Conservation (phyloP, 2,329 filamentous ascomycete genomes). For the Curvularia verruculosa region DNA sequence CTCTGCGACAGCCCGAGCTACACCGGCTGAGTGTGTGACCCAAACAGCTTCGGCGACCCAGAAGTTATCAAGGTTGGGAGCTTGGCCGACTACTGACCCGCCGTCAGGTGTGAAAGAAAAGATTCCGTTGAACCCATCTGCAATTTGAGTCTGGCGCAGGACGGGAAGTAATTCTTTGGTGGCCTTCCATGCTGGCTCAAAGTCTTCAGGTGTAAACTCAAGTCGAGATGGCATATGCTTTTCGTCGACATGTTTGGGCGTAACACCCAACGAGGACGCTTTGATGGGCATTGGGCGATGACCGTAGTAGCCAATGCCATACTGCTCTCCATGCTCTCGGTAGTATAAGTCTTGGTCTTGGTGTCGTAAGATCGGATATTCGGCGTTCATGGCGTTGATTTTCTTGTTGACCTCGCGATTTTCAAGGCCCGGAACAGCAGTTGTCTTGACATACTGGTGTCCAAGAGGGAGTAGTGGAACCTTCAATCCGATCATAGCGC, state of each 20-base stretch:
- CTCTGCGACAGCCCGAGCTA: constrained; percentile 66
- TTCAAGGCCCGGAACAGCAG: constrained; percentile 54
- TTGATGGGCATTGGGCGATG: constrained; percentile 66
- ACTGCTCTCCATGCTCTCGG: constrained; percentile 67
- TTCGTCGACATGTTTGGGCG: constrained; percentile 61
- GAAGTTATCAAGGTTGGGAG: constrained; percentile 65
- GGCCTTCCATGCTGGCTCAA: constrained; percentile 65
- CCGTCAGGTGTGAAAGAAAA: constrained; percentile 71
- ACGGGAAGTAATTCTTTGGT: constrained; percentile 62
- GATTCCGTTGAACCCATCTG: constrained; percentile 68
- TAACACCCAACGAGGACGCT: constrained; percentile 61
- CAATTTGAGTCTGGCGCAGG: constrained; percentile 59
- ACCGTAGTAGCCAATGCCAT: constrained; percentile 69
- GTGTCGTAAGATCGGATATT: constrained; percentile 64
- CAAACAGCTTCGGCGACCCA: constrained; percentile 70
- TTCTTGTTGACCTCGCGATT: constrained; percentile 49
- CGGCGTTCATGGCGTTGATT: constrained; percentile 58
- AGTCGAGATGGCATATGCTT: constrained; percentile 69
- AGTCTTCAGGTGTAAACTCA: constrained; percentile 65
- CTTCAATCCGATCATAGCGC: constrained; percentile 64
- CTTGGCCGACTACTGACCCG: constrained; percentile 64
- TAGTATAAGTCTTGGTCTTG: constrained; percentile 70
- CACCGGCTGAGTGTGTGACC: constrained; percentile 70
- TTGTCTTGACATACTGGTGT: constrained; percentile 70
- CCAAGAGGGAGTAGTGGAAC: constrained; percentile 66